Evolutionary conservation across 2,329 filamentous ascomycete genomes (phyloP), one percentile per base, ranked within the genome.

Genomic region (Cercospora brassicicola): DNA sequence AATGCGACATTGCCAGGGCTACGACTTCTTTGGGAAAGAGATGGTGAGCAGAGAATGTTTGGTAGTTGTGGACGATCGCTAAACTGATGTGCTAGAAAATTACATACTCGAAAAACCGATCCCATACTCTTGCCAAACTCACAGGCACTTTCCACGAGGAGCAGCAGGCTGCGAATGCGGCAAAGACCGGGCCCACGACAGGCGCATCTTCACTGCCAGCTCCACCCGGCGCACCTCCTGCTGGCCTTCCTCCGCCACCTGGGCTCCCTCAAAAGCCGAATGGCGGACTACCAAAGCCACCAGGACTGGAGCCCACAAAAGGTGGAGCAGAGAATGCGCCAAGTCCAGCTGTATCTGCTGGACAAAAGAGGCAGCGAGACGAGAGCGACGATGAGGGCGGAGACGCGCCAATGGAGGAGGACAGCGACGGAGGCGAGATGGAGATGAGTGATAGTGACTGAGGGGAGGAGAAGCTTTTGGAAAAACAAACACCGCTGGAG

Each of bases 71-170:
- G n/a, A 31, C 13, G 39, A n/a, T 61, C 72, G 65, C 69, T 70
- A 59, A 67, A 48, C 31, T 6, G 18, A 9, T 30, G 6, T 20
- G 65, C 23, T 73, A 98, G 94, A 91, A 89, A 87, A 93, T 99
- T 74, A 85, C 90, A 72, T 99, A 98, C 79, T 93, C 92, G 66
- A 97, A 94, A 80, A 89, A 90, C 66, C 94, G 94, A 78, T 97
- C 94, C 3, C 86, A 97, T 79, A 90, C 91, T 26, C 88, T 99
- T 70, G 89, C 93, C 36, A 97, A 96, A 80, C 88, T 99, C 63
- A 94, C 97, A 73, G 95, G 95, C 70, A 94, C 92, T 13, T 97
- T 93, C 82, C 89, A 90, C 76, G 86, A 91, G 30, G 63, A 65
- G 53, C 67, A 65, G 53, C 51, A 64, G 56, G 51, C 62, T 20